Conservation (phyloP, 306 rosid genomes). For the Gillenia trifoliata region DNA sequence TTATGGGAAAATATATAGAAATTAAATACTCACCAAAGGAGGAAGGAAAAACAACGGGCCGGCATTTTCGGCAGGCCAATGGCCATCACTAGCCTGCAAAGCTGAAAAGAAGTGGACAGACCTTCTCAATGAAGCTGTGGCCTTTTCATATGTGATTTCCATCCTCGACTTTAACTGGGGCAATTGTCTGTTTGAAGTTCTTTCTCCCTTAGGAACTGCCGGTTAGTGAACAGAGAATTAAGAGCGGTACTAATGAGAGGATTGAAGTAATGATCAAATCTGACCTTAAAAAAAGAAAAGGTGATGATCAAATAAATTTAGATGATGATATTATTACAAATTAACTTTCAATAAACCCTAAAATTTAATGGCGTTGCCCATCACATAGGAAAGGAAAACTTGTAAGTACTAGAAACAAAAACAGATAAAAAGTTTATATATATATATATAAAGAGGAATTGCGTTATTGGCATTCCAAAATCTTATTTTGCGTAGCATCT, state of each 20-base stretch:
- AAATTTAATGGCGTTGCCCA: background rate
- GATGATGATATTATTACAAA: too few species aligned
- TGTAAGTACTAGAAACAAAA: background rate
- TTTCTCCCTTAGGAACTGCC: constrained; percentile 49
- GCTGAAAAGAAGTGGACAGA: constrained; percentile 40
- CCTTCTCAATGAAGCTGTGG: constrained; percentile 30
- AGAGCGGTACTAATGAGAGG: background rate
- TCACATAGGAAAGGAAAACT: background rate
- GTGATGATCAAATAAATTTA: too few species aligned
- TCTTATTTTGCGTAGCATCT: too few species aligned
- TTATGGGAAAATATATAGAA: too few species aligned
- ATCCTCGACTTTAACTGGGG: constrained; percentile 39
- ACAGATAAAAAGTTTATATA: background rate
- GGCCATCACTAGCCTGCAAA: constrained; percentile 65
- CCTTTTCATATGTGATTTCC: constrained; percentile 38
- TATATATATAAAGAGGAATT: too few species aligned
- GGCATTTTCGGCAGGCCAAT: constrained; percentile 77
- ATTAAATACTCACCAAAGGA: constrained; percentile 52
- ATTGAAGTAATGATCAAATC: too few species aligned
- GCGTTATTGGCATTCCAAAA: too few species aligned
- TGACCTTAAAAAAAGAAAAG: too few species aligned
- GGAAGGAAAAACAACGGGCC: constrained; percentile 71
- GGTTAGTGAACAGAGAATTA: background rate
- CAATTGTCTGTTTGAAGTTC: constrained; percentile 50
- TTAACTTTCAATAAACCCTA: background rate